These are phyloP conservation scores for Boechera retrofracta DNA, from an alignment of 345 rosid species.

Conservation along the genomic window DNA sequence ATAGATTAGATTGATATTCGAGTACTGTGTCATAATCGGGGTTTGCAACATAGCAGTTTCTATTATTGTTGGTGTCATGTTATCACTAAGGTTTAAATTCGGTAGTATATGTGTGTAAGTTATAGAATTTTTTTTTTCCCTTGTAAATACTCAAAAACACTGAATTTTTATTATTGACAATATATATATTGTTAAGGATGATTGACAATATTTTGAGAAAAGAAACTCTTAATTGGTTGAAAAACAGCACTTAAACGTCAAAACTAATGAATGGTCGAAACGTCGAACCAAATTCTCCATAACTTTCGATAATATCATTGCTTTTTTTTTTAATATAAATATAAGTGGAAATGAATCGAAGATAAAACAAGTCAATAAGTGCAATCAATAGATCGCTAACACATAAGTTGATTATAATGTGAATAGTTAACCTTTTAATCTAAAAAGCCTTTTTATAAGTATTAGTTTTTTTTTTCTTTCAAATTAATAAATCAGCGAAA, in stretches of 20 bases:
- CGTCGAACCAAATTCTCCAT: neutral
- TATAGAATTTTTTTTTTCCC: neutral
- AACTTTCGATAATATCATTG: conserved; percentile 10
- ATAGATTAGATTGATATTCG: no score
- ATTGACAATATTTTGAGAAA: neutral
- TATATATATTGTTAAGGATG: neutral
- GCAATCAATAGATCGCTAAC: neutral
- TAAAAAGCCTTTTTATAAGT: neutral
- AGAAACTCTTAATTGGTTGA: conserved; percentile 1
- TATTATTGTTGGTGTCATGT: neutral
- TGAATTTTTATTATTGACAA: neutral
- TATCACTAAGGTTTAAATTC: neutral
- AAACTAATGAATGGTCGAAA: conserved; percentile 10
- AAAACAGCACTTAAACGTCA: neutral
- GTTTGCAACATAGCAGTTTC: no score
- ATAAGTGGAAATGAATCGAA: neutral
- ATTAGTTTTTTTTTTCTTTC: neutral
- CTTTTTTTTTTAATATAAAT: neutral
- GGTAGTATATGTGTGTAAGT: neutral
- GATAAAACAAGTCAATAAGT: neutral
- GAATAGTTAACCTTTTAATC: neutral
- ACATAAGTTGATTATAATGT: neutral
- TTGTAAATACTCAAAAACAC: neutral
- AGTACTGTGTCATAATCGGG: no score
- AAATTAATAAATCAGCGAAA: neutral